Evolutionary conservation across 495 filamentous ascomycete genomes (phyloP).

Genomic region (Pseudevernia furfuracea): DNA sequence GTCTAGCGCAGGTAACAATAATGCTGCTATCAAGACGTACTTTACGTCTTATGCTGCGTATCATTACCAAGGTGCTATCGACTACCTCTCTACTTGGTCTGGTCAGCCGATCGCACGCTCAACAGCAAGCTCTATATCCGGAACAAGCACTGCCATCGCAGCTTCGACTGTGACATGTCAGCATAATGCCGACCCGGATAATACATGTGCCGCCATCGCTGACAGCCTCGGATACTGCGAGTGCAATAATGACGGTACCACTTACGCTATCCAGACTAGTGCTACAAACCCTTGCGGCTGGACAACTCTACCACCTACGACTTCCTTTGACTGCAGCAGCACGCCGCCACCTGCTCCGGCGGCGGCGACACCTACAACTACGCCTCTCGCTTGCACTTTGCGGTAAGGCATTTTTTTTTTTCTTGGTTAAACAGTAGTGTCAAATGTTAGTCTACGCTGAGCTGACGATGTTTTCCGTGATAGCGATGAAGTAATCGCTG

Average conservation of each 20-base stretch:
- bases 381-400: too few species aligned
- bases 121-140: not conserved
- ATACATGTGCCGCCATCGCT: conserved; percentile 13
- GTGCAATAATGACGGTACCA: not conserved
- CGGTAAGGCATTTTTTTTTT: too few species aligned
- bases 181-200: not conserved
- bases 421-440: too few species aligned
- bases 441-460: too few species aligned
- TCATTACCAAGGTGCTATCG: conserved; percentile 12
- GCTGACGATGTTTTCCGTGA: too few species aligned
- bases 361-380: too few species aligned
- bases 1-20: not conserved
- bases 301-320: not conserved
- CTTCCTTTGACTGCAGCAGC: not conserved
- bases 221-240: conserved; percentile 14
- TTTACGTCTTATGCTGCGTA: conserved; percentile 1
- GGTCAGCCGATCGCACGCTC: too few species aligned
- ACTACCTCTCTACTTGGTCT: conserved; percentile 15
- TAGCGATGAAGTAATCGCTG: too few species aligned
- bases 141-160: not conserved
- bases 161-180: not conserved
- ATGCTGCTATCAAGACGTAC: conserved; percentile 8
- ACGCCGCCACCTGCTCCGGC: too few species aligned
- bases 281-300: not conserved
- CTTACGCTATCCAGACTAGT: not conserved